Base-by-base conservation (phyloP, 2,329 filamentous ascomycete species). In the Trichoderma afroharzianum region DNA sequence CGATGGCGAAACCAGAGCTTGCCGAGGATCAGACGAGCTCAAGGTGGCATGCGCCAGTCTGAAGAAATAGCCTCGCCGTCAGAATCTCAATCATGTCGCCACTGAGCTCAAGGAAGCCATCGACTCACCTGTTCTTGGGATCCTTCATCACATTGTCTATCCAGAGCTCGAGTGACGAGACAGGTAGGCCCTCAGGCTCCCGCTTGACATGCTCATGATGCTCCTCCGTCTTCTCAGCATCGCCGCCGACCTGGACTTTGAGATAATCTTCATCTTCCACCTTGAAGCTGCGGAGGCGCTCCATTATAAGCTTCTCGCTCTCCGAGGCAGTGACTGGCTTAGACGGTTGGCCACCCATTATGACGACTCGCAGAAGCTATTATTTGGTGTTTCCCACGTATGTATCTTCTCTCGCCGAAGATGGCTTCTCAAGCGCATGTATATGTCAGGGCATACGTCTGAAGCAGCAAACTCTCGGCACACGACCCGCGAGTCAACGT, bases 1-100 rank as follows among this genome's bases (percentile, higher is more conserved):
- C 0, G 88, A 82, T 9, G 88, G 88, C 53, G 90, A 91, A 68
- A 87, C 86, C 57, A 97, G 86, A 58, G 94, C 85, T 12, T 88
- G 81, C 71, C 87, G 86, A 7, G 92, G 90, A 73, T 93, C 87
- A 74, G 91, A 89, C 11, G 87, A 85, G 78, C 88, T 91, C 63
- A 97, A 84, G 2, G 92, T 92, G 2, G 91, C 89, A 39, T 96
- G 86, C 6, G 93, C 93, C 15, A 97, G 90, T 73, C 92, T 93
- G 68, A 3, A 24, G 43, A 9, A 1, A 14, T 2, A 50, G 9
- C n/a, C n/a, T 50, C 9, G n/a, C 9, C 14, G n/a, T 50, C 4
- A 36, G n/a, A 9, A 30, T 50, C 18, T 24, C 15, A 43, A 30
- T 47, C n/a, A 14, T 53, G 21, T 14, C 47, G 11, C 11, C 47